Base-by-base conservation (phyloP, 2,329 filamentous ascomycete species). In the Cadophora malorum region DNA sequence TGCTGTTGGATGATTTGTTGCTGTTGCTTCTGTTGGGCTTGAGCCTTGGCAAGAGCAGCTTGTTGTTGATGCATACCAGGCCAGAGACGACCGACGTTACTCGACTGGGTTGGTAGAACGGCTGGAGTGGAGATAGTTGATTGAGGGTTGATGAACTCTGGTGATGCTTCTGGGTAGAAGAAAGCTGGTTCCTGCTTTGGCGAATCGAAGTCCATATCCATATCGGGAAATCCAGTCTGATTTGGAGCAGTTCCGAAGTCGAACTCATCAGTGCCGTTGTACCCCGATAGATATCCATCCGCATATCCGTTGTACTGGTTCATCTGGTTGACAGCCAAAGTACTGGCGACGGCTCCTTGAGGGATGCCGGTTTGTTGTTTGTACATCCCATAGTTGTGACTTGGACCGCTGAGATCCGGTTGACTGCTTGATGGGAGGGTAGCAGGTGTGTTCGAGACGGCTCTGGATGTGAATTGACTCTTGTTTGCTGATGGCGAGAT, bases 311-410 rank as follows among this genome's bases (percentile, higher is more conserved):
- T 84, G 41, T 76, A 78, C 14, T 76, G 74, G 67, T 83, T 81
- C 74, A 88, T 83, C 76, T 85, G 84, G 79, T 92, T 94, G 75
- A 96, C 87, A 45, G 92, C 91, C 77, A 96, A 87, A 14, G 94
- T 91, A 79, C 88, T 92, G 52, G 91, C 89, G 71, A 96, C 83
- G 63, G 93, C 94, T 70, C 94, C 94, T 1, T 93, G 90, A 0
- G 96, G 93, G 35, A 97, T 89, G 71, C 94, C 94, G 3, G 96
- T 97, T 83, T 97, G 94, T 79, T 99, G 96, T 82, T 93, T 92
- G 83, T 97, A 96, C 77, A 93, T 89, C 76, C 94, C 92, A 84
- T 98, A 98, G 81, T 97, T 93, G 82, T 97, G 94, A 80, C 93
- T 97, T 9, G 96, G 95, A 45, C 89, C 92, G 59, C 88, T 89